These are phyloP conservation scores for Stachybotrys chlorohalonatus DNA, from an alignment of 2,329 filamentous ascomycete species.

Conservation along the genomic window DNA sequence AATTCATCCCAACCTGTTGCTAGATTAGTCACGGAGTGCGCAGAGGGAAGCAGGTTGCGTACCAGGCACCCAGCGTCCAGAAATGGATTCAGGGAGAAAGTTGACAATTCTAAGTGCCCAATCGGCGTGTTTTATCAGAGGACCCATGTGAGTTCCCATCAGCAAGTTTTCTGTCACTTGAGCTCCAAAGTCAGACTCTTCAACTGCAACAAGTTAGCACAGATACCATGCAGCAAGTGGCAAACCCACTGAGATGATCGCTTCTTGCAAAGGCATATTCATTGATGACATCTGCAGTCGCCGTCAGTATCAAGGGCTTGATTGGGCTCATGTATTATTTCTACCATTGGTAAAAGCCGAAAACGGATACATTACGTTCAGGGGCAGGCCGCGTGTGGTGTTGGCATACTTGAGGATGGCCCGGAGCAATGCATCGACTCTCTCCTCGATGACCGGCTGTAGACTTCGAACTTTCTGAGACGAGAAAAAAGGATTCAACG, in stretches of 20 bases:
- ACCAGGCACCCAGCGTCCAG: conserved; percentile 22
- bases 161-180: conserved; percentile 25
- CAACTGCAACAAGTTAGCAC: conserved; percentile 13
- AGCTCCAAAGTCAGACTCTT: conserved; percentile 23
- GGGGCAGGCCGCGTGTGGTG: conserved; percentile 13
- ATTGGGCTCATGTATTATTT: not conserved
- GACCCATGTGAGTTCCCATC: conserved; percentile 26
- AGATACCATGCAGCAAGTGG: not conserved
- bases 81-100: conserved; percentile 23
- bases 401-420: conserved; percentile 18
- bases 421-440: conserved; percentile 21
- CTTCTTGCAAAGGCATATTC: conserved; percentile 28
- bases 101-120: conserved; percentile 25
- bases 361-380: conserved; percentile 27
- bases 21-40: conserved; percentile 5
- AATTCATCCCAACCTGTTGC: conserved; percentile 25
- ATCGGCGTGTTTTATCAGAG: conserved; percentile 24
- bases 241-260: conserved; percentile 17
- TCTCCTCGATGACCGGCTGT: conserved; percentile 26
- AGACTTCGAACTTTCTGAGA: conserved; percentile 26
- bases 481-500: conserved; percentile 27
- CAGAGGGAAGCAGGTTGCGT: conserved; percentile 6
- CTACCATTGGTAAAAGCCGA: conserved; percentile 28
- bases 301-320: not conserved
- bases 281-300: conserved; percentile 25